Evolutionary conservation across 2,329 filamentous ascomycete genomes (phyloP).

Genomic region (Lojkania enalia): DNA sequence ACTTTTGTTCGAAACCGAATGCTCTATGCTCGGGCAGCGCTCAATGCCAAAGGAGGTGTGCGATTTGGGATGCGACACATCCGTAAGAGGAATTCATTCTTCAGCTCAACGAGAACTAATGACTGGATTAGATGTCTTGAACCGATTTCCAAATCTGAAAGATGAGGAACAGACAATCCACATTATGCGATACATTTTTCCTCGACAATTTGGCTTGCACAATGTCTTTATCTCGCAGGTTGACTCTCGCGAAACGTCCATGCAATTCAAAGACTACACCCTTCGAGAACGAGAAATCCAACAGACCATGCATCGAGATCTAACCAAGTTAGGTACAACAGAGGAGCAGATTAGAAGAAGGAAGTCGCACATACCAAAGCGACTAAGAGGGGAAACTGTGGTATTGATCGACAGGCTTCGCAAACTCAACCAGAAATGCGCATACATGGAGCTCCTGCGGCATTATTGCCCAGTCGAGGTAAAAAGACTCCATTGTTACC

Average conservation of each 20-base stretch:
- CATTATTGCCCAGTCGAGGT: constrained; percentile 73
- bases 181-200: constrained; percentile 91
- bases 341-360: constrained; percentile 37
- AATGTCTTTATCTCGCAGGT: constrained; percentile 83
- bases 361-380: constrained; percentile 58
- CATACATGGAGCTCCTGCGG: constrained; percentile 75
- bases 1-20: constrained; percentile 80
- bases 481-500: neutral
- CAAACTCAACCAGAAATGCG: constrained; percentile 70
- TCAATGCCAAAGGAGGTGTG: constrained; percentile 69
- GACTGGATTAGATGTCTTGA: constrained; percentile 69
- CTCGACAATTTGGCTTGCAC: constrained; percentile 83
- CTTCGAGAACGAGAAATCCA: constrained; percentile 80
- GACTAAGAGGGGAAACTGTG: constrained; percentile 66
- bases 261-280: constrained; percentile 82
- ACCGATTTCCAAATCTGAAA: constrained; percentile 61
- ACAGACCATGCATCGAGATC: constrained; percentile 27
- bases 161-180: constrained; percentile 63
- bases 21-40: constrained; percentile 75
- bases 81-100: constrained; percentile 59
- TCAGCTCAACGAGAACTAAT: too few relatives aligned
- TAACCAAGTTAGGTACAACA: constrained; percentile 21
- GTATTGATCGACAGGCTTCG: constrained; percentile 70
- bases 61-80: constrained; percentile 78
- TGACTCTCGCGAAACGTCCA: constrained; percentile 66